Conservation (phyloP, 2,329 filamentous ascomycete species). For the Fusarium dlaminii region DNA sequence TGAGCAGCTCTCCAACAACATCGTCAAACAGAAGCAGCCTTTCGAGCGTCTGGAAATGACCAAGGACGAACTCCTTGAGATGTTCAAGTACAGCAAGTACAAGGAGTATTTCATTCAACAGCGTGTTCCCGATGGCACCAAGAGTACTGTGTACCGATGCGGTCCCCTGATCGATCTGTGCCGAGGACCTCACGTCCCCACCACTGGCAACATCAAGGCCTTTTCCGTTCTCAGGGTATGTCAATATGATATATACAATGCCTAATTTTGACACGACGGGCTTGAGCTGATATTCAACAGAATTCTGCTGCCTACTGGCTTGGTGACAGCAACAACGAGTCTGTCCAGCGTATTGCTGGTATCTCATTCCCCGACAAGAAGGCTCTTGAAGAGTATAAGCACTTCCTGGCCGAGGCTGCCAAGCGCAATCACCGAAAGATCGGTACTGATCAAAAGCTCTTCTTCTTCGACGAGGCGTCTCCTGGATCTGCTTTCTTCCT, state of each 20-base stretch:
- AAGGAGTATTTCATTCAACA: constrained; percentile 93
- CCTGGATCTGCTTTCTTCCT: constrained; percentile 93
- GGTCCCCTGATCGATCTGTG: constrained; percentile 96
- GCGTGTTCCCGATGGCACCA: constrained; percentile 79
- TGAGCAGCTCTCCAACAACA: constrained; percentile 80
- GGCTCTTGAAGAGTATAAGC: constrained; percentile 89
- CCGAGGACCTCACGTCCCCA: constrained; percentile 89
- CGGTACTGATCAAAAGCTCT: constrained; percentile 94
- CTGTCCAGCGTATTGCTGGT: constrained; percentile 94
- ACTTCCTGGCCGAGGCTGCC: constrained; percentile 96
- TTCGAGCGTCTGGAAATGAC: constrained; percentile 90
- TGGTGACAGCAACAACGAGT: constrained; percentile 92
- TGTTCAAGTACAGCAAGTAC: constrained; percentile 98
- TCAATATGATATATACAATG: background rate
- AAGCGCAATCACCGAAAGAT: constrained; percentile 96
- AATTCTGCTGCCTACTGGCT: constrained; percentile 84
- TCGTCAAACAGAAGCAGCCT: constrained; percentile 95
- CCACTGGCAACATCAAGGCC: constrained; percentile 92
- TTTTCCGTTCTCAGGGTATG: constrained; percentile 86
- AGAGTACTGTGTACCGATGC: constrained; percentile 93
- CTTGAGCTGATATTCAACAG: constrained; percentile 60
- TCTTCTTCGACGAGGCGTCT: constrained; percentile 95
- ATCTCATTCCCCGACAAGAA: constrained; percentile 97
- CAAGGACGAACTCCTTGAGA: constrained; percentile 91
- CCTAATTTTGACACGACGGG: background rate